Conservation (phyloP, 306 rosid genomes). For the Quercus robur region DNA sequence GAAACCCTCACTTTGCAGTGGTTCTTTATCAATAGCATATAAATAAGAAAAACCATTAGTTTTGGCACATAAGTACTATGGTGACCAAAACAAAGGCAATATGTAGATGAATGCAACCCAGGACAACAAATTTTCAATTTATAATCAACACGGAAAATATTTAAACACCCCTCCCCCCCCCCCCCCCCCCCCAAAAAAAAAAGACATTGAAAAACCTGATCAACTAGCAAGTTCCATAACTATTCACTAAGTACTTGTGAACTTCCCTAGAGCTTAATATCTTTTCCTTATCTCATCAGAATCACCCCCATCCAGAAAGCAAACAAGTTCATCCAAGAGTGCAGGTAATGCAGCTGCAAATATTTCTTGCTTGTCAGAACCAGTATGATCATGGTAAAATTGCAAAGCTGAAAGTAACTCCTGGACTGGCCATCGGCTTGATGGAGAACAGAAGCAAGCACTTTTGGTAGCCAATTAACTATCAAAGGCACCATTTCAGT, state of each 20-base stretch:
- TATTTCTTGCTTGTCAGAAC: conserved; percentile 73
- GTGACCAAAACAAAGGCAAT: conserved; percentile 23
- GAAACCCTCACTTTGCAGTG: conserved; percentile 76
- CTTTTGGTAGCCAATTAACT: conserved; percentile 86
- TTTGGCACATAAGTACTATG: conserved; percentile 88
- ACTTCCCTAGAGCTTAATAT: conserved; percentile 27
- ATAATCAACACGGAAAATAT: too few species aligned
- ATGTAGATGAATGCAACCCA: conserved; percentile 16
- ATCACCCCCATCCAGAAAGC: conserved; percentile 76
- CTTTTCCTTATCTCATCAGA: conserved; percentile 72
- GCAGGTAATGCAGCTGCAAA: conserved; percentile 83
- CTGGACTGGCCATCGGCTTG: conserved; percentile 47
- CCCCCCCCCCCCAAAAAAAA: neutral
- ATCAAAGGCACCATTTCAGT: conserved; percentile 60
- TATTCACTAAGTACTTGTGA: neutral
- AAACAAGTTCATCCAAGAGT: conserved; percentile 81
- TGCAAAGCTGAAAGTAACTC: conserved; percentile 63
- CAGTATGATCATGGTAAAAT: conserved; percentile 72
- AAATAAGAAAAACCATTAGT: conserved; percentile 90
- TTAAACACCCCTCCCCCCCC: too few species aligned
- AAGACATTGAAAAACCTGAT: neutral
- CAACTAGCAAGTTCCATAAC: neutral
- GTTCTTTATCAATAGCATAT: conserved; percentile 66
- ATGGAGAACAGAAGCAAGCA: conserved; percentile 86
- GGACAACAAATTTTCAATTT: neutral